phyloP scores from a whole-genome alignment of 78 protist species.

The Creolimax fragrantissima region DNA sequence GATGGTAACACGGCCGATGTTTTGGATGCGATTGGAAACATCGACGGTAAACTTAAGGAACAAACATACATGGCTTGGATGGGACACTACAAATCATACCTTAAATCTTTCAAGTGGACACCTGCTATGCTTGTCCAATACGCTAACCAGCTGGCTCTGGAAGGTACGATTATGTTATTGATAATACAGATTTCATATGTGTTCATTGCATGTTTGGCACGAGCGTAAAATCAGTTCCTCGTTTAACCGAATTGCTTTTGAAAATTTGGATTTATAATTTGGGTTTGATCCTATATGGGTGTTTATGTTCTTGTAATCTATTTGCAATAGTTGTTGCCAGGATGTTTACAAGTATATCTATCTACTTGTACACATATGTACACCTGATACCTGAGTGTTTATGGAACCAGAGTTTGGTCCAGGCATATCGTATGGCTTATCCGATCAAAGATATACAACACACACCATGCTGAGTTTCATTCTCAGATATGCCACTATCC shows the following conservation, averaged over 20 bases:
- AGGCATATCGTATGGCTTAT: no score
- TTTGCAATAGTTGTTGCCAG: no score
- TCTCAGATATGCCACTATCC: not conserved
- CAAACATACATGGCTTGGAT: constrained; percentile 41
- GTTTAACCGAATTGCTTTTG: not conserved
- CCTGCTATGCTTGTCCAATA: not conserved
- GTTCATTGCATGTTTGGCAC: no score
- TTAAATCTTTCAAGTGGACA: not conserved
- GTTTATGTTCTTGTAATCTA: not conserved
- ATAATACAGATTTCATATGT: no score
- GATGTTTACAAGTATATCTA: no score
- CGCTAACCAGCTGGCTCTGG: constrained; percentile 22
- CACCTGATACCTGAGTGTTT: no score
- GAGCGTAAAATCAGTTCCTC: not conserved
- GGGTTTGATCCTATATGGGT: not conserved
- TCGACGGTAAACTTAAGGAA: not conserved
- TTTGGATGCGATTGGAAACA: not conserved
- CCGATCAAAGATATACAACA: not conserved
- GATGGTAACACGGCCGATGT: not conserved
- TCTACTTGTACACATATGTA: no score
- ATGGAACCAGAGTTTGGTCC: no score
- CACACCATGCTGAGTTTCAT: not conserved
- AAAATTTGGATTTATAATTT: not conserved
- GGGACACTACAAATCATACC: constrained; percentile 41
- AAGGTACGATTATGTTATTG: not conserved